phyloP scores from a whole-genome alignment of 495 filamentous ascomycete genomes.

The Penicillium canescens region DNA sequence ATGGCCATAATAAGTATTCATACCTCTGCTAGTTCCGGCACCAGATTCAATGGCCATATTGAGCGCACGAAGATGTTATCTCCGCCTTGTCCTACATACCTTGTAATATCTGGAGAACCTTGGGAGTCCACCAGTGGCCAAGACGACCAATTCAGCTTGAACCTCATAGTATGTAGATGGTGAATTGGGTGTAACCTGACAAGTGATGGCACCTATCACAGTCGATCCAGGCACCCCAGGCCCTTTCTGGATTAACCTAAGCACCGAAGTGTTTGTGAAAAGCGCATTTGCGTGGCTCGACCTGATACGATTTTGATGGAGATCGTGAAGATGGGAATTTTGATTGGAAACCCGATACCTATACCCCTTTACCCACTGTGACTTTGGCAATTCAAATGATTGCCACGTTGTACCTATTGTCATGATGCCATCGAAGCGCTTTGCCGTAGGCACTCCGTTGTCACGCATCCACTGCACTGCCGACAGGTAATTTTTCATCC shows the following conservation, averaged over 20 bases:
- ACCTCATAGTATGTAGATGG: constrained; percentile 13
- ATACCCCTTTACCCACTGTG: background rate
- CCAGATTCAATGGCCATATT: constrained; percentile 16
- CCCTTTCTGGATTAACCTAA: constrained; percentile 22
- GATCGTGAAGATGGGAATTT: constrained; percentile 21
- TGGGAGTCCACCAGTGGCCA: constrained; percentile 31
- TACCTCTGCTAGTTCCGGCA: constrained; percentile 22
- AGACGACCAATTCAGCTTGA: constrained; percentile 20
- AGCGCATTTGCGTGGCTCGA: constrained; percentile 16
- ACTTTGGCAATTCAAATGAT: background rate
- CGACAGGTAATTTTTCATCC: constrained; percentile 25
- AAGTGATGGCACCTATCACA: constrained; percentile 20
- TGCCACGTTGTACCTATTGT: constrained; percentile 19
- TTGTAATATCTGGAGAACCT: constrained; percentile 14
- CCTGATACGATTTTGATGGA: constrained; percentile 15
- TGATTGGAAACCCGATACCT: constrained; percentile 29
- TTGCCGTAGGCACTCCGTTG: constrained; percentile 20
- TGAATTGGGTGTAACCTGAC: background rate
- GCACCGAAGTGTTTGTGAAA: constrained; percentile 17
- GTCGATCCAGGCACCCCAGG: constrained; percentile 18
- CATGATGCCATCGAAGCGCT: constrained; percentile 31
- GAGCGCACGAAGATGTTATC: constrained; percentile 30
- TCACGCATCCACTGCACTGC: constrained; percentile 32
- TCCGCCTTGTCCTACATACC: constrained; percentile 20
- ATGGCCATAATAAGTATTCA: constrained; percentile 30